Percentiles rank a stretch among this genome's conserved stretches.
Conservation (phyloP, 2,329 filamentous ascomycete species). For the Ampelomyces quisqualis region DNA sequence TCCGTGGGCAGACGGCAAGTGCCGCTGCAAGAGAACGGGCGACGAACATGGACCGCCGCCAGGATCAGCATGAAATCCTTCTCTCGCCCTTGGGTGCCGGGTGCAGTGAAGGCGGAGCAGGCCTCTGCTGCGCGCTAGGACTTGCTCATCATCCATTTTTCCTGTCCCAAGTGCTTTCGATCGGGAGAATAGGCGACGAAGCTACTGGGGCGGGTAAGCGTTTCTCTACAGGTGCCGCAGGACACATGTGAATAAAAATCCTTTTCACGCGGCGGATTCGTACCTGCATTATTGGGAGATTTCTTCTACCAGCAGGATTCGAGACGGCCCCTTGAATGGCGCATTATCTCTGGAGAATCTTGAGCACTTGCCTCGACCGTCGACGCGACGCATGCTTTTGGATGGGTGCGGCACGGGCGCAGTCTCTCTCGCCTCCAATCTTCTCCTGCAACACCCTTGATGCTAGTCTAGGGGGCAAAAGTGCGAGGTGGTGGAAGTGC, state of each 20-base stretch:
- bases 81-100: conserved; percentile 1
- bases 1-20: conserved; percentile 2
- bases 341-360: conserved; percentile 15
- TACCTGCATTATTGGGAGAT: conserved; percentile 12
- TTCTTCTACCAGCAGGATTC: conserved; percentile 5
- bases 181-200: conserved; percentile 2
- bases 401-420: too few relatives aligned
- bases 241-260: conserved; percentile 14
- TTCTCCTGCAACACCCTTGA: too few relatives aligned
- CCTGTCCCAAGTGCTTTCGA: conserved; percentile 5
- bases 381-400: too few relatives aligned
- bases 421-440: conserved; percentile 2
- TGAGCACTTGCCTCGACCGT: conserved; percentile 11
- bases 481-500: conserved; percentile 10
- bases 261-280: conserved; percentile 12
- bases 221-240: conserved; percentile 11
- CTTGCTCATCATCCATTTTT: conserved; percentile 1
- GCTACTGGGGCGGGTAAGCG: conserved; percentile 5
- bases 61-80: not conserved
- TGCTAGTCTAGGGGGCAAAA: conserved; percentile 7
- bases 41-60: conserved; percentile 2
- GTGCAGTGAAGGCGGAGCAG: not conserved
- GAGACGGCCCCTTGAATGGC: conserved; percentile 9
- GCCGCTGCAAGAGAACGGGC: conserved; percentile 1
- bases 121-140: conserved; percentile 5